Base-by-base conservation (phyloP, 177 flowering plant genomes). In the Vitis hybrid region DNA sequence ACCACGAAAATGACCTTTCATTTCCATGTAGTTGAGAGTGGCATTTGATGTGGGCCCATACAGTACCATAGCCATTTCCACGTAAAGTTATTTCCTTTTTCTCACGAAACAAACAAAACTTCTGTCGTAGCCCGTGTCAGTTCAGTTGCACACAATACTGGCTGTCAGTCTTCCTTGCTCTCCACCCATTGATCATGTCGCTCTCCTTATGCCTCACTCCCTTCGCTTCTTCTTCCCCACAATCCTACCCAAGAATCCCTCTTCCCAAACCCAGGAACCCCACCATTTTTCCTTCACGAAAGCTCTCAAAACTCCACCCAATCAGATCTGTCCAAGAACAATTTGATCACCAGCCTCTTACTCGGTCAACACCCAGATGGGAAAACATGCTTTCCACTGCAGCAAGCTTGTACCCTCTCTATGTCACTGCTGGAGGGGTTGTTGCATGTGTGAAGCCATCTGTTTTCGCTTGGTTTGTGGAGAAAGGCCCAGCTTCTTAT, bases 331-430 rank as follows among this genome's bases (percentile, higher is more conserved):
- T 60, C 15, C 62, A 58, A 14, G 64, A 33, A 48, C 65, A 55
- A 49, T 60, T 76, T 65, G 81, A 70, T 4, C 56, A 6, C 12
- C 61, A 18, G 2, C 45, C 76, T 55, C 60, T 61, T 15, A 13
- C 70, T 15, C 62, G 50, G 33, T 50, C 64, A 39, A 73, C 76
- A 73, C 82, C 85, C 78, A 76, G 70, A 74, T 89, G 86, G 93
- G 86, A 84, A 68, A 67, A 59, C 8, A 16, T 77, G 70, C 31
- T 89, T 20, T 76, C 78, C 0, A 77, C 77, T 55, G 86, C 89
- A 48, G 92, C 92, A 13, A 87, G 94, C 76, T 72, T 91, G 68
- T 91, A 89, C 69, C 97, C 97, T 67, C 33, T 91, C 9, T 91
- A 88, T 60, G 90, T 91, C 70, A 87, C 86, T 9, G 85, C 68